phyloP scores from a whole-genome alignment of 805 yeast genomes.

The Lipomyces yamadae region DNA sequence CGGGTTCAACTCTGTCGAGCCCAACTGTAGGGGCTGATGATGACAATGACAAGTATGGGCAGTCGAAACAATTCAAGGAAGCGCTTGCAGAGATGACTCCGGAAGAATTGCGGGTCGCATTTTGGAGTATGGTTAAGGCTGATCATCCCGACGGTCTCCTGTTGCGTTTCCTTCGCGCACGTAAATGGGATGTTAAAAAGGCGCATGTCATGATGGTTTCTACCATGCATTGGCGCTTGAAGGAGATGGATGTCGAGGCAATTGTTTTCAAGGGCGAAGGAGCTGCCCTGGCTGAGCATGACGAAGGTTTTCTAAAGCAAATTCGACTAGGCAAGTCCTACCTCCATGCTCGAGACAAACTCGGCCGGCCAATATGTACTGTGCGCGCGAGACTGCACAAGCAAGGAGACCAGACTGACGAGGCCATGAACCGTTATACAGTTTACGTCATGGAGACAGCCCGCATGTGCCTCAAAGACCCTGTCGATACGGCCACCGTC shows the following conservation, averaged over 20 bases:
- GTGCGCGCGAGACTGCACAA: conserved; percentile 80
- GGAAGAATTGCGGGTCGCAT: conserved; percentile 54
- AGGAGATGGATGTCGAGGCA: conserved; percentile 61
- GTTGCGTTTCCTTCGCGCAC: conserved; percentile 87
- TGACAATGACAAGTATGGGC: conserved; percentile 40
- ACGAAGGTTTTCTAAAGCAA: conserved; percentile 55
- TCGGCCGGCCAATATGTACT: conserved; percentile 77
- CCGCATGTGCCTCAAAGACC: conserved; percentile 73
- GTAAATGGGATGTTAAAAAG: conserved; percentile 84
- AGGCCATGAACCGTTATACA: conserved; percentile 77
- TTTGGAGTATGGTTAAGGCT: conserved; percentile 67
- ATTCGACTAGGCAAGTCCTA: conserved; percentile 71
- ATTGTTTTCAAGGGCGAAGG: conserved; percentile 75
- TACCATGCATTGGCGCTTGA: conserved; percentile 87
- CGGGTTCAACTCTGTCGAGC: conserved; percentile 21
- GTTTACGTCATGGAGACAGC: conserved; percentile 78
- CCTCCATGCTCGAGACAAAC: conserved; percentile 72
- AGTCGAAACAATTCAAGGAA: conserved; percentile 49
- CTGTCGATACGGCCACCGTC: conserved; percentile 79
- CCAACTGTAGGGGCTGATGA: conserved; percentile 21
- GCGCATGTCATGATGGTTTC: conserved; percentile 81
- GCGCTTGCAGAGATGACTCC: conserved; percentile 60
- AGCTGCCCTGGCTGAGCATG: conserved; percentile 55
- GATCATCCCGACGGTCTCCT: conserved; percentile 86
- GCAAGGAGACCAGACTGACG: conserved; percentile 67